These are phyloP conservation scores for Trypanosoma lewisi DNA, from an alignment of 208 protist species.

Conservation along the genomic window DNA sequence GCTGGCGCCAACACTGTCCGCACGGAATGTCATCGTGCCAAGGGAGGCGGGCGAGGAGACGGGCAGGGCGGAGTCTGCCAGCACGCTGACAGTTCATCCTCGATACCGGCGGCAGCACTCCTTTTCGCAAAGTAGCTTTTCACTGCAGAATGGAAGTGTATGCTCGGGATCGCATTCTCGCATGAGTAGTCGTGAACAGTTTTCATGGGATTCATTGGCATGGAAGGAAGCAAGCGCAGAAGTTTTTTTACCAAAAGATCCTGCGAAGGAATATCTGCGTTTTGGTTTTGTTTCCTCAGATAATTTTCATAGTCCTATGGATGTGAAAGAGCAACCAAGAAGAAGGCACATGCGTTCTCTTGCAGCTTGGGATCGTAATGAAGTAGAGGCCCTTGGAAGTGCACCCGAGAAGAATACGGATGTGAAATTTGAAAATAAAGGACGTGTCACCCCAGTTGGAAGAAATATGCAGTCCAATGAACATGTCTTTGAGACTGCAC, in stretches of 20 bases:
- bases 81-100: slow-evolving; percentile 21
- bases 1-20: too few species aligned
- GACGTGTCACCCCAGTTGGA: slow-evolving; percentile 15
- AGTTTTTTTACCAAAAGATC: not conserved
- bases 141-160: slow-evolving; percentile 14
- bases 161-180: slow-evolving; percentile 23
- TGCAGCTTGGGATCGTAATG: slow-evolving; percentile 23
- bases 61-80: slow-evolving; percentile 2
- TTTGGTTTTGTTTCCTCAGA: slow-evolving; percentile 14
- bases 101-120: slow-evolving; percentile 20
- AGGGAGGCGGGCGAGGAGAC: too few species aligned
- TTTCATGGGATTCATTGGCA: slow-evolving; percentile 29
- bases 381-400: slow-evolving; percentile 19
- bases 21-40: too few species aligned
- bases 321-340: not conserved
- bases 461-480: slow-evolving; percentile 6
- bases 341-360: slow-evolving; percentile 23
- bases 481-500: slow-evolving; percentile 24
- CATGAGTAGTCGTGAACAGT: slow-evolving; percentile 28
- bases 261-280: slow-evolving; percentile 18
- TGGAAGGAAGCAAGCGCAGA: slow-evolving; percentile 25
- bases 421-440: not conserved
- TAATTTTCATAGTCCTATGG: not conserved
- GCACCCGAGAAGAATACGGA: not conserved
- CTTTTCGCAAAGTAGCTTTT: slow-evolving; percentile 25